These are phyloP conservation scores for Coemansia sp. DNA, from an alignment of 192 early-diverging fungal species.

Conservation along the genomic window DNA sequence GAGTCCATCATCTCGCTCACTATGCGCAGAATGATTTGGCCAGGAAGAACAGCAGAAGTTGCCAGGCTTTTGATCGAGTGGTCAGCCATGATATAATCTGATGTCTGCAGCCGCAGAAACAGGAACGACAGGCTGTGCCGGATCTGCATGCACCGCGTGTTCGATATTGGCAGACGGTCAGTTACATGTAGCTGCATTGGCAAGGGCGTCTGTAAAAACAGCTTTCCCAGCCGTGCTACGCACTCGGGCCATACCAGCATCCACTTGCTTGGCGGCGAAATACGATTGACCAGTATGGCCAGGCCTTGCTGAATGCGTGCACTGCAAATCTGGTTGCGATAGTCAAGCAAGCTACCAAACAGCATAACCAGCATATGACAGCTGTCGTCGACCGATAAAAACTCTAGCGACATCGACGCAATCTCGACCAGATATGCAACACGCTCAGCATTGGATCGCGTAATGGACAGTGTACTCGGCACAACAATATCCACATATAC, in stretches of 20 bases:
- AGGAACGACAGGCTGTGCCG: constrained; percentile 32
- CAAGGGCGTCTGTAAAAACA: neutral
- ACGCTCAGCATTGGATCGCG: constrained; percentile 17
- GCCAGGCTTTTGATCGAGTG: constrained; percentile 12
- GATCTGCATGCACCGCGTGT: constrained; percentile 36
- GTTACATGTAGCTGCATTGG: constrained; percentile 16
- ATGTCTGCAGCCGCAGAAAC: constrained; percentile 19
- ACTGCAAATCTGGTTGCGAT: constrained; percentile 10
- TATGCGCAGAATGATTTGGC: constrained; percentile 36
- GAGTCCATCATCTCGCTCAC: constrained; percentile 38
- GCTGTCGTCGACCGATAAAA: constrained; percentile 15
- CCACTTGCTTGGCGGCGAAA: constrained; percentile 35
- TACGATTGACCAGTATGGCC: constrained; percentile 9
- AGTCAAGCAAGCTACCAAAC: constrained; percentile 20
- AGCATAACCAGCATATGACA: constrained; percentile 10
- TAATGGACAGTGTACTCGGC: neutral
- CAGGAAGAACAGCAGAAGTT: constrained; percentile 13
- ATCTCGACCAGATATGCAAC: constrained; percentile 20
- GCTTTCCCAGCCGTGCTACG: constrained; percentile 14
- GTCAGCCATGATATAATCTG: neutral
- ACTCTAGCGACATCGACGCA: constrained; percentile 14
- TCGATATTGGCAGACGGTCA: constrained; percentile 24
- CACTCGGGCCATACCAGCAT: constrained; percentile 26
- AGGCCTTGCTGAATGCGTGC: constrained; percentile 27
- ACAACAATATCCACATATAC: constrained; percentile 5